phyloP scores from a whole-genome alignment of 768 basidiomycete genomes.

The Megacollybia marginata region DNA sequence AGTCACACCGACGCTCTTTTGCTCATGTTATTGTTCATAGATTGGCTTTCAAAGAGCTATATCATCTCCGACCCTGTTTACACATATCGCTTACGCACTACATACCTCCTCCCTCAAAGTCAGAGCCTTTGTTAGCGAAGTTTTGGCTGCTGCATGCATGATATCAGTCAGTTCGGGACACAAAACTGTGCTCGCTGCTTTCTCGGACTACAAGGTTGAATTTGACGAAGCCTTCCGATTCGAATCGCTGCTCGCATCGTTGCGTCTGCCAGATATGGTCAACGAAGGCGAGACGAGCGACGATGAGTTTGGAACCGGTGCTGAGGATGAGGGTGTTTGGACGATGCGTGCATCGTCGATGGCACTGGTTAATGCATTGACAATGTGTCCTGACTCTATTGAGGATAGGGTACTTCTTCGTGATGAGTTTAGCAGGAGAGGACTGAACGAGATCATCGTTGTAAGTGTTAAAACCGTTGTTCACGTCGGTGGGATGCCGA shows the following conservation, averaged over 20 bases:
- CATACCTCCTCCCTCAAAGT: conserved; percentile 61
- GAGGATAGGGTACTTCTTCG: conserved; percentile 75
- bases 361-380: conserved; percentile 73
- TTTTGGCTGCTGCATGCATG: conserved; percentile 80
- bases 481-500: conserved; percentile 1
- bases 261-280: conserved; percentile 43
- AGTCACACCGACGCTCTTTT: neutral
- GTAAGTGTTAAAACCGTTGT: conserved; percentile 37
- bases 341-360: conserved; percentile 72
- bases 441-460: conserved; percentile 76
- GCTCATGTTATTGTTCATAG: conserved; percentile 29
- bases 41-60: conserved; percentile 64
- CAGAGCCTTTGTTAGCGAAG: conserved; percentile 61
- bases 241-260: conserved; percentile 58
- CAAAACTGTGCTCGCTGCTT: conserved; percentile 62
- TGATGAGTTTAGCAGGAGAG: conserved; percentile 77
- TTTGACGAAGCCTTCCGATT: conserved; percentile 76
- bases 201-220: conserved; percentile 73
- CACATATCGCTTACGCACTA: conserved; percentile 66
- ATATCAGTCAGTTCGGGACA: conserved; percentile 67
- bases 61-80: conserved; percentile 54
- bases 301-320: conserved; percentile 25
- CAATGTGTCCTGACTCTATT: conserved; percentile 65
- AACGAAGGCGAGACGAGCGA: conserved; percentile 25
- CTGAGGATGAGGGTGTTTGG: conserved; percentile 70